Evolutionary conservation across 1,139 yeast genomes (phyloP).

Genomic region (Pichia sp.): DNA sequence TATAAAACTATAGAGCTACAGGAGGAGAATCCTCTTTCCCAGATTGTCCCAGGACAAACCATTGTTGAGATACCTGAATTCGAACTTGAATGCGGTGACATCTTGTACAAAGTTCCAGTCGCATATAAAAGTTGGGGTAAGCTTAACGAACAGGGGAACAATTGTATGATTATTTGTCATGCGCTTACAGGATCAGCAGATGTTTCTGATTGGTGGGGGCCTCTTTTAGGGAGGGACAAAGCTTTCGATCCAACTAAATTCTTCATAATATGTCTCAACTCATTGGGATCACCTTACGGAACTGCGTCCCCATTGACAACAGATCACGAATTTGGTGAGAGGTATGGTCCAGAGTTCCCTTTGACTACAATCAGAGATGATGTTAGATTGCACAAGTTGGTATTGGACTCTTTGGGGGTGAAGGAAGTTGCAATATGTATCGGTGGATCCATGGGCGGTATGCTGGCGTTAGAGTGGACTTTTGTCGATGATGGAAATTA

Average conservation of each 20-base stretch:
- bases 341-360: constrained; percentile 94
- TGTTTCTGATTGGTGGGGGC: constrained; percentile 99
- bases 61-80: constrained; percentile 75
- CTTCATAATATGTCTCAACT: constrained; percentile 79
- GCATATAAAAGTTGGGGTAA: constrained; percentile 97
- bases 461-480: constrained; percentile 82
- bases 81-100: constrained; percentile 76
- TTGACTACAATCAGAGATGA: constrained; percentile 89
- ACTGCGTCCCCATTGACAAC: constrained; percentile 84
- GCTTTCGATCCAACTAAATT: constrained; percentile 90
- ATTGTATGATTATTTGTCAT: constrained; percentile 84
- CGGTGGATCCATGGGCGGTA: constrained; percentile 99
- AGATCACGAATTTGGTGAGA: constrained; percentile 63
- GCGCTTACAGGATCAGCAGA: constrained; percentile 95
- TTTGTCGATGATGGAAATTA: constrained; percentile 57
- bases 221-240: constrained; percentile 73
- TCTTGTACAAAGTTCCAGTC: constrained; percentile 67
- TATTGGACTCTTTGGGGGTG: constrained; percentile 65
- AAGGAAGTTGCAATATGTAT: constrained; percentile 73
- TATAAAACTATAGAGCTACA: constrained; percentile 29
- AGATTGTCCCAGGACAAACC: constrained; percentile 71
- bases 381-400: constrained; percentile 67
- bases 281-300: constrained; percentile 95
- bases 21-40: constrained; percentile 64
- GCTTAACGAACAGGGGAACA: constrained; percentile 57